Evolutionary conservation across 1,284 basidiomycete species (phyloP), one percentile per base, ranked within the genome.

Genomic region (Pyrrhoderma lamaoense): DNA sequence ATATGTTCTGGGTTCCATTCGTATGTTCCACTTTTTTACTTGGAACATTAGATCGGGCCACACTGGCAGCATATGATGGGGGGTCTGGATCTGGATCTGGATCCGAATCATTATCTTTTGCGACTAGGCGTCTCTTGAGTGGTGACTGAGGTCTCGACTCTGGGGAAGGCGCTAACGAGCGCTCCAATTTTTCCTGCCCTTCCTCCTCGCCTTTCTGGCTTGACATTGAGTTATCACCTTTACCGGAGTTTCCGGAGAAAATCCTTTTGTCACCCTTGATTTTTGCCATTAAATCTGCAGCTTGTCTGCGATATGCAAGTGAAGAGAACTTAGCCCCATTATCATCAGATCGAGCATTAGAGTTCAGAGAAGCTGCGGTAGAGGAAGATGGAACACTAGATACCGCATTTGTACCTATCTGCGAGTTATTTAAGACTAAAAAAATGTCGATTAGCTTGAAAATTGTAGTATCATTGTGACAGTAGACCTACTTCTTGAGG

Each of bases 221-320:
- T 44, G 66, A 64, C 46, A 72, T 73, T 22, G 77, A 77, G 27
- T 70, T 56, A 19, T 82, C 81, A 0, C 77, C 81, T 19, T 80
- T 80, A 2, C 73, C 75, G 1, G 85, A 85, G 59, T 84, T 82
- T 40, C 14, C 11, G 11, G 27, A 31, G 27, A 31, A 31, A 1
- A 85, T 58, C 16, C 84, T 80, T 62, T 85, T 86, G 58, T 88
- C 85, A 51, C 72, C 74, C 65, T 85, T 85, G 56, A 92, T 89
- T 57, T 89, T 85, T 14, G 83, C 85, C 85, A 93, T 90, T 43
- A 93, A 68, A 36, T 75, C 79, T 9, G 79, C 85, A 3, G 86
- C 90, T 58, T 88, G 80, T 58, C 80, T 72, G 36, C 89, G 75
- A 61, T 88, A 87, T 9, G 75, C 78, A 25, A 80, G 68, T 14